Evolutionary conservation across 2,329 filamentous ascomycete genomes (phyloP).

Genomic region (Aaosphaeria pasadenensis): DNA sequence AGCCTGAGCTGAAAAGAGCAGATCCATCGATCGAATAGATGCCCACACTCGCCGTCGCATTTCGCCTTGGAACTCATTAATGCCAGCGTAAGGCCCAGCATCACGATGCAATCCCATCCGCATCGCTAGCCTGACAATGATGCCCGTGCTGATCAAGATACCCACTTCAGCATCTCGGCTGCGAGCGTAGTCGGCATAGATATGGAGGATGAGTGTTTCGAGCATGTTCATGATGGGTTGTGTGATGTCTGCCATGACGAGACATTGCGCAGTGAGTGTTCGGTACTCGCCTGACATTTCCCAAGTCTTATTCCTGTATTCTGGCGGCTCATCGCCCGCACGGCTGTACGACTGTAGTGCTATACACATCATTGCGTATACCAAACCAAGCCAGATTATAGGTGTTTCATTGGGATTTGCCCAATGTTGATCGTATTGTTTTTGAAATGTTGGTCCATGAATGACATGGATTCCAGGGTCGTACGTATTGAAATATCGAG

Average conservation of each 20-base stretch:
- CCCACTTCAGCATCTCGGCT: constrained; percentile 72
- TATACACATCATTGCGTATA: constrained; percentile 73
- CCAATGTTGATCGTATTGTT: constrained; percentile 66
- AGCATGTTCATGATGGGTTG: constrained; percentile 71
- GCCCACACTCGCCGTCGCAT: constrained; percentile 64
- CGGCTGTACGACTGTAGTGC: constrained; percentile 77
- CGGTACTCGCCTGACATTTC: constrained; percentile 57
- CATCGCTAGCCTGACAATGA: constrained; percentile 62
- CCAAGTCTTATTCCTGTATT: constrained; percentile 66
- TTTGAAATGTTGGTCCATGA: constrained; percentile 74
- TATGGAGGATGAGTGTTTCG: constrained; percentile 74
- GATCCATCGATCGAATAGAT: constrained; percentile 68
- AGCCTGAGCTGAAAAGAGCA: constrained; percentile 73
- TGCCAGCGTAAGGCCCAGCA: constrained; percentile 67
- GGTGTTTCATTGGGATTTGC: constrained; percentile 68
- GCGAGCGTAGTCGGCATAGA: constrained; percentile 71
- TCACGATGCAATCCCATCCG: constrained; percentile 79
- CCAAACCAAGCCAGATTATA: constrained; percentile 73
- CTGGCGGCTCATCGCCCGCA: constrained; percentile 74
- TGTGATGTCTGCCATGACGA: constrained; percentile 74
- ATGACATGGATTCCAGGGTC: constrained; percentile 59
- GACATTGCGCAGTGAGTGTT: constrained; percentile 71
- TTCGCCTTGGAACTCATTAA: constrained; percentile 74
- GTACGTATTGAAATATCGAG: constrained; percentile 85
- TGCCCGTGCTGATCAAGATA: constrained; percentile 58